phyloP scores from a whole-genome alignment of 139 green algal species.

The Closterium sp. region DNA sequence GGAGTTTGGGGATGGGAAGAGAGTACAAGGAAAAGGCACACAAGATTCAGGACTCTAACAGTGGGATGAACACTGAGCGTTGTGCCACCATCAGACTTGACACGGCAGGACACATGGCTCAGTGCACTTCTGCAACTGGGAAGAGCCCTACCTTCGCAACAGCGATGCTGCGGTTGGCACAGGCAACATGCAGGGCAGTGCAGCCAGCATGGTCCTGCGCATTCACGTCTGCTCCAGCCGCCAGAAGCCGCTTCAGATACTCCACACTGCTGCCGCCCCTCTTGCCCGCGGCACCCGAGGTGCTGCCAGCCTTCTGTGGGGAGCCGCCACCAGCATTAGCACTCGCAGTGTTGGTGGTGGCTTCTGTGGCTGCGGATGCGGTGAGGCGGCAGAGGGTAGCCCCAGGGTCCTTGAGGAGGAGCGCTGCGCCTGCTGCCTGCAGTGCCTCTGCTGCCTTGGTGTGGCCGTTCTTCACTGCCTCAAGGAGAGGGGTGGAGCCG shows the following conservation, averaged over 20 bases:
- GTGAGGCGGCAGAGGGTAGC: background rate
- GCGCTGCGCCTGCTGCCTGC: background rate
- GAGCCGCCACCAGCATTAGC: background rate
- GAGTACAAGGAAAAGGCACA: background rate
- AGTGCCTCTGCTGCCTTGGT: background rate
- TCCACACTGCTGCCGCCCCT: background rate
- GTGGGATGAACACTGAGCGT: too few relatives aligned
- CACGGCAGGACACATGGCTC: too few relatives aligned
- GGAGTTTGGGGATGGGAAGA: background rate
- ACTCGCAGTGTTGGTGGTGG: background rate
- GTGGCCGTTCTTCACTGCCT: conserved; percentile 7
- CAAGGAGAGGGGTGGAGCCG: background rate
- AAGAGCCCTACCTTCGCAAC: background rate
- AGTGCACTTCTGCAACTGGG: too few relatives aligned
- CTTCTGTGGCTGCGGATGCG: too few relatives aligned
- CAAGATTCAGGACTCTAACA: too few relatives aligned
- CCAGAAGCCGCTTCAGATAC: background rate
- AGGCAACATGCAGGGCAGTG: conserved; percentile 1
- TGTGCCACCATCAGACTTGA: too few relatives aligned
- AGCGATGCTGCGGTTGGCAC: background rate
- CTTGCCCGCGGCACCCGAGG: background rate
- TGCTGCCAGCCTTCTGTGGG: background rate
- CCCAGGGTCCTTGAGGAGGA: background rate
- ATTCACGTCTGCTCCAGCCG: background rate
- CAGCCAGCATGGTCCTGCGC: conserved; percentile 1